Base-by-base conservation (phyloP, 2,329 filamentous ascomycete genomes). In the Cercospora brassicicola region DNA sequence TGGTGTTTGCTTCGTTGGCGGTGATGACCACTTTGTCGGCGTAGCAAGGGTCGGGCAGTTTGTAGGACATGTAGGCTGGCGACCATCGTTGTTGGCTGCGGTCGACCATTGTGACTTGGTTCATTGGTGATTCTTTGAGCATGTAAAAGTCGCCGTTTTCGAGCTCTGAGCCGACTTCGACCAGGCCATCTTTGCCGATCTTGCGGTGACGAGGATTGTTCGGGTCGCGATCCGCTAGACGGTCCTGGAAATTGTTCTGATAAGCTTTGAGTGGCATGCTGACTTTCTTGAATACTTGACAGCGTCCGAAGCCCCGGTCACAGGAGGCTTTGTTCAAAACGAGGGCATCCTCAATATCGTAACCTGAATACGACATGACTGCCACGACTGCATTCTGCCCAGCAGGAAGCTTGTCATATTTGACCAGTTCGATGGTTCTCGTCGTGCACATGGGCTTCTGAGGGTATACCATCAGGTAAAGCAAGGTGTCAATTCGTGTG, bases 321-420 rank as follows among this genome's bases (percentile, higher is more conserved):
- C 93, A 90, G 0, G 94, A 97, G 9, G 93, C 94, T 82, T 97
- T 98, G 84, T 99, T 99, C 69, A 99, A 80, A 2, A 99, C 94
- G 18, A 99, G 85, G 9, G 95, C 95, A 84, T 99, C 95, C 84
- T 99, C 95, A 74, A 99, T 99, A 88, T 99, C 95, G 81, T 99
- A 99, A 26, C 95, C 95, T 10, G 94, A 98, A 81, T 95, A 99
- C 59, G 94, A 98, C 95, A 99, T 99, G 81, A 99, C 95, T 5
- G 96, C 95, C 28, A 99, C 95, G 0, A 92, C 97, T 4, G 95
- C 96, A 70, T 97, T 98, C 77, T 99, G 95, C 0, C 95, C 95
- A 4, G 95, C 95, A 0, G 95, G 95, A 13, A 99, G 89, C 78
- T 97, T 97, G 81, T 99, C 95, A 78, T 98, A 99, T 74, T 96